Conservation (phyloP, 176 grass and related monocot species). For the Zoysia pacifica region DNA sequence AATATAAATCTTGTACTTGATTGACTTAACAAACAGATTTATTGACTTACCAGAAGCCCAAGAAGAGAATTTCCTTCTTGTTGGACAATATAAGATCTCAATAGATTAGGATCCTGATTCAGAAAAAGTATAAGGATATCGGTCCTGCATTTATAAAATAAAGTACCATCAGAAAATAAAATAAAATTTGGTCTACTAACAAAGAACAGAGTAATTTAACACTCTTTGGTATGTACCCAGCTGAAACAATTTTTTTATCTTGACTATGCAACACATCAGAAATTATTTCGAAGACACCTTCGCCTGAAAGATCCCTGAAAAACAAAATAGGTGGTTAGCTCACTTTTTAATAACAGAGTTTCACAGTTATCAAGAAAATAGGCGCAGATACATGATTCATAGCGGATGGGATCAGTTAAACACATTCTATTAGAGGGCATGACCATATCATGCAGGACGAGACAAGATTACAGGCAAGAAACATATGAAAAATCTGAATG, state of each 20-base stretch:
- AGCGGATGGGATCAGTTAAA: not conserved
- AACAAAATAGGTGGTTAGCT: constrained; percentile 42
- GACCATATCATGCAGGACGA: not conserved
- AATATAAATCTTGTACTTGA: not conserved
- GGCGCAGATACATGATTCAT: constrained; percentile 26
- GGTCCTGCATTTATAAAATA: constrained; percentile 69
- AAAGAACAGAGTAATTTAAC: constrained; percentile 4
- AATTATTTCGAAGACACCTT: constrained; percentile 97
- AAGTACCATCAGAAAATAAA: constrained; percentile 24
- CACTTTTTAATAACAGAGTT: not conserved
- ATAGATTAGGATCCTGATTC: constrained; percentile 92
- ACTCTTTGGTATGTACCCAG: constrained; percentile 64
- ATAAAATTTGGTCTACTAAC: constrained; percentile 2
- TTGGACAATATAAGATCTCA: constrained; percentile 92
- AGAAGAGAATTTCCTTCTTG: constrained; percentile 98
- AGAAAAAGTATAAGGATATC: constrained; percentile 98
- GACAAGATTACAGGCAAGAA: constrained; percentile 30
- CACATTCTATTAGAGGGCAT: constrained; percentile 33
- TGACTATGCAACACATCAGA: constrained; percentile 82
- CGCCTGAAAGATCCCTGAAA: constrained; percentile 89
- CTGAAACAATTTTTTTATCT: constrained; percentile 88
- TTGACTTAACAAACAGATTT: not conserved
- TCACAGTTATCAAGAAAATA: constrained; percentile 24
- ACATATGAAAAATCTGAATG: constrained; percentile 30
- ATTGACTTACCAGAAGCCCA: constrained; percentile 76